Evolutionary conservation across 2,329 filamentous ascomycete species (phyloP), one percentile per base, ranked within the genome.

Genomic region (Xylaria sp.): DNA sequence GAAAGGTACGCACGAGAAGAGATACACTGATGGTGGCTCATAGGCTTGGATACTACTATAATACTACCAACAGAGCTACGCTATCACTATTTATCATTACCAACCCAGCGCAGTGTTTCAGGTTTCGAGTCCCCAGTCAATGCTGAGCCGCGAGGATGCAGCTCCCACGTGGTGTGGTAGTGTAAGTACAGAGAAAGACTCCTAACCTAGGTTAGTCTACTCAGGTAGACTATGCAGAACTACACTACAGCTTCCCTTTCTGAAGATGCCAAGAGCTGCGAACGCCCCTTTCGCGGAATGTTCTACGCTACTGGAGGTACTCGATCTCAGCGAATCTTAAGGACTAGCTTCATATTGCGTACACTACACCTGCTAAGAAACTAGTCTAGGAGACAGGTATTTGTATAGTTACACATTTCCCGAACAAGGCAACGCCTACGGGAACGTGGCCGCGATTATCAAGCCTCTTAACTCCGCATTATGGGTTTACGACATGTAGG

Each of bases 141-240:
- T 41, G 46, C 39, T 46, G 55, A 55, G 46, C 28, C 55, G 55
- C 41, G 41, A 64, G 25, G 13, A 46, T 57, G 60, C 59, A 67
- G 53, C 55, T 64, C 65, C 65, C 65, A 67, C 65, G 65, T 67
- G 65, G 65, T 39, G 63, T 18, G 12, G 41, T 34, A 6, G 53
- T 30, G 57, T 32, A 28, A 3, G 45, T 52, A 23, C 20, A 25
- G 46, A 30, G 12, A 6, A n/a, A 30, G 28, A 18, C 18, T 32
- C 25, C 48, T 23, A 55, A 36, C 32, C 30, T 13, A 23, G 52
- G 10, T 56, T 39, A 56, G 32, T 39, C 32, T 39, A 18, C n/a
- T 50, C 3, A 15, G 4, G 4, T 55, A 55, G 53, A 36, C 50
- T 53, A 34, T 53, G 18, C 30, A 36, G 25, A 55, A 30, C n/a